phyloP scores from a whole-genome alignment of 140 eudicot species.

The Ambrosia hybrid region DNA sequence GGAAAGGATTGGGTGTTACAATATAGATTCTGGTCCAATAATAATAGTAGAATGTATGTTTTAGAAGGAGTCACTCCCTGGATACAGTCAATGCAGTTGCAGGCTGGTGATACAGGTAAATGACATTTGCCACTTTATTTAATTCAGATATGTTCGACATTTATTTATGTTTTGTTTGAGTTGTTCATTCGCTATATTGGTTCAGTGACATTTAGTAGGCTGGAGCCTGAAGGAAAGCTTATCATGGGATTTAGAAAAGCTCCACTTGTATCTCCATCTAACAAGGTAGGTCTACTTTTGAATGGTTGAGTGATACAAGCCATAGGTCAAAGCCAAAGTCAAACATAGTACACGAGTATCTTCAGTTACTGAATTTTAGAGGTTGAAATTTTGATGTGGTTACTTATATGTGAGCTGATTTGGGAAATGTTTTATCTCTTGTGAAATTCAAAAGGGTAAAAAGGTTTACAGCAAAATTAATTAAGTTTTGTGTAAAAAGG shows the following conservation, averaged over 20 bases:
- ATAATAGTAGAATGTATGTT: conserved; percentile 87
- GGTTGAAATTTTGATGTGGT: not conserved
- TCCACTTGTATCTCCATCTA: conserved; percentile 37
- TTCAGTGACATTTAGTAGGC: conserved; percentile 84
- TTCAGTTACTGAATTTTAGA: not conserved
- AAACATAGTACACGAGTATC: not conserved
- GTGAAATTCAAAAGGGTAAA: not conserved
- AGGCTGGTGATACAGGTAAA: conserved; percentile 90
- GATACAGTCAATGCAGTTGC: conserved; percentile 83
- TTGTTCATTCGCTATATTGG: conserved; percentile 23
- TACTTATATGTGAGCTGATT: not conserved
- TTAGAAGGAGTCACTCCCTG: conserved; percentile 90
- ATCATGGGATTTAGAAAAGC: conserved; percentile 82
- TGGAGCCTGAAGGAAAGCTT: conserved; percentile 89
- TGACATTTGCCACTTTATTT: not conserved
- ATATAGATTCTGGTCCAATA: conserved; percentile 83
- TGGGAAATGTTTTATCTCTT: conserved; percentile 3
- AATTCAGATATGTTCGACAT: not conserved
- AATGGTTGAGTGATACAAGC: not conserved
- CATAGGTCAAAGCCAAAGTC: not conserved
- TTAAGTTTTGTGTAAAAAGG: too few species aligned
- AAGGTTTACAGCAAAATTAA: not conserved
- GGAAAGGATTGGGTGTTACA: conserved; percentile 88
- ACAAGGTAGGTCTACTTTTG: conserved; percentile 48
- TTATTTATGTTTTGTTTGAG: not conserved